Base-by-base conservation (phyloP, 2,329 filamentous ascomycete species). In the Fusarium burgessii region DNA sequence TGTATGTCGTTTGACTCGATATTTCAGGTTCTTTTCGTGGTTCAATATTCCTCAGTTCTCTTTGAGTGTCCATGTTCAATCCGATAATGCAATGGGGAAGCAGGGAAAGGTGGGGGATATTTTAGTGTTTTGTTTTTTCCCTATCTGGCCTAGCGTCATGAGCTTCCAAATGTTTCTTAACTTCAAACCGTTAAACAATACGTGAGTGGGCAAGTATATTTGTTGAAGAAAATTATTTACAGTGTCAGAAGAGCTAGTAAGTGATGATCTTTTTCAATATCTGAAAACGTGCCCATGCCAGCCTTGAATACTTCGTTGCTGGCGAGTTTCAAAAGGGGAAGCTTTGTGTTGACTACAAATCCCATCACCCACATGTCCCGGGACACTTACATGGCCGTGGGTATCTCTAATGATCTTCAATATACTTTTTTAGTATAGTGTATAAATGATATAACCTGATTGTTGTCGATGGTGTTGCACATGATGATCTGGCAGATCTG, bases 61-160 rank as follows among this genome's bases (percentile, higher is more conserved):
- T 29, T 33, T 42, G 29, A 6, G 57, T 10, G 38, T 27, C 33
- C n/a, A 32, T 60, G 41, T 62, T 61, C 40, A 54, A 59, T 27
- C 33, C 60, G 36, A 55, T 50, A 52, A 41, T 45, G 45, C 27
- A 23, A 23, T 40, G 33, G 52, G 25, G 17, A 32, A 58, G 20
- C 32, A 58, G 20, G 29, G 38, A 36, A 55, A 50, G 64, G 45
- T 61, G 49, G 55, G 57, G 51, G 33, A 27, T 35, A 17, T 23
- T 52, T 58, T 52, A 36, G 35, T 64, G 60, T 66, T 66, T 66
- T 61, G 62, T 66, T 54, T 54, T 35, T 61, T 42, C 63, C 63
- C 14, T n/a, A 51, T 66, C 13, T 17, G 55, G 49, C 27, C 52
- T 66, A 66, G 63, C 47, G 62, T 35, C 15, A 20, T 17, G 13